These are phyloP conservation scores for Alternaria alternata DNA, from an alignment of 2,329 filamentous ascomycete species.

Conservation along the genomic window DNA sequence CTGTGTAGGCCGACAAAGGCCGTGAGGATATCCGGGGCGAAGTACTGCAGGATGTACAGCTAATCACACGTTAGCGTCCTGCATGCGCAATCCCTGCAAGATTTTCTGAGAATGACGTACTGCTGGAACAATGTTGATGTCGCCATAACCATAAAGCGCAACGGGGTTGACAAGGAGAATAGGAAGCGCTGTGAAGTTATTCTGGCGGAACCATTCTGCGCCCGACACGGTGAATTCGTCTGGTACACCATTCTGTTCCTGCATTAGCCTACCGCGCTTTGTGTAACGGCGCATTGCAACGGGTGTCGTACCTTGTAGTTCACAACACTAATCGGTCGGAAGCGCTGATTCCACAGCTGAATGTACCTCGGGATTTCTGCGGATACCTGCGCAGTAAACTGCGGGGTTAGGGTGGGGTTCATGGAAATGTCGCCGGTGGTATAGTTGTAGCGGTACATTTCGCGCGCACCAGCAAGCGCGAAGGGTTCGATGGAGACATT, in stretches of 20 bases:
- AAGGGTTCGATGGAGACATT: slow-evolving; percentile 45
- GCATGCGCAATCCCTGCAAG: slow-evolving; percentile 34
- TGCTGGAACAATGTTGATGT: slow-evolving; percentile 48
- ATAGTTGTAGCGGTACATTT: slow-evolving; percentile 47
- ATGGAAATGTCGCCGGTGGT: slow-evolving; percentile 38
- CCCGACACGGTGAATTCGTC: slow-evolving; percentile 47
- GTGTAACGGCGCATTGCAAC: slow-evolving; percentile 16
- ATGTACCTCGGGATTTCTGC: slow-evolving; percentile 48
- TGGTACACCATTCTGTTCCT: slow-evolving; percentile 46
- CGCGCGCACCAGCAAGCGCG: slow-evolving; percentile 42
- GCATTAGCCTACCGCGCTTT: slow-evolving; percentile 23
- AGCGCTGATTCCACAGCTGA: slow-evolving; percentile 43
- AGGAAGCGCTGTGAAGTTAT: slow-evolving; percentile 49
- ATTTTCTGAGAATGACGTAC: slow-evolving; percentile 38
- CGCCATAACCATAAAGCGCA: slow-evolving; percentile 50
- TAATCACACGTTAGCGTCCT: slow-evolving; percentile 40
- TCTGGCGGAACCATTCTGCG: slow-evolving; percentile 45
- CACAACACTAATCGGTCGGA: slow-evolving; percentile 42
- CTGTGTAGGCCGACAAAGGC: slow-evolving; percentile 47
- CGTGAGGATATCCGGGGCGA: slow-evolving; percentile 49
- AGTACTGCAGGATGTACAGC: slow-evolving; percentile 52
- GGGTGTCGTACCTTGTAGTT: slow-evolving; percentile 45
- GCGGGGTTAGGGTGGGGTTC: slow-evolving; percentile 30
- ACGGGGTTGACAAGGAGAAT: slow-evolving; percentile 47
- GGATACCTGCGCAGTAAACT: slow-evolving; percentile 34